Evolutionary conservation across 306 rosid species (phyloP).

Genomic region (Betula pendula): DNA sequence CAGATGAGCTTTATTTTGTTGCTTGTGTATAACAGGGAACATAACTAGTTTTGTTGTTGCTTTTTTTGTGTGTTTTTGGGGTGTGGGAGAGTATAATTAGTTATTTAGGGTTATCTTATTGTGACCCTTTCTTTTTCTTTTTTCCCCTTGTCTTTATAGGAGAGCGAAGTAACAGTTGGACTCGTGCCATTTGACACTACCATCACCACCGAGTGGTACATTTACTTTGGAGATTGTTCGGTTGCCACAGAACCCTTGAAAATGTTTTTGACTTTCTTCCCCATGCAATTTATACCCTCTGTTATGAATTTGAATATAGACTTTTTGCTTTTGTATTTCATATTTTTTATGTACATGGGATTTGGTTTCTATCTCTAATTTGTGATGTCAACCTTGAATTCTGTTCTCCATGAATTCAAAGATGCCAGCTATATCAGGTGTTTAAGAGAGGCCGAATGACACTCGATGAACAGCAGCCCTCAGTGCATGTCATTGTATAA

Average conservation of each 20-base stretch:
- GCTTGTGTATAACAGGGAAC: too few relatives aligned
- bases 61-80: neutral
- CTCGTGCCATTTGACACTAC: constrained; percentile 68
- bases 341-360: neutral
- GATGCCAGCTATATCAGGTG: constrained; percentile 56
- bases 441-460: constrained; percentile 62
- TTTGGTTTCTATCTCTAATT: constrained; percentile 4
- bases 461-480: constrained; percentile 61
- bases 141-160: constrained; percentile 41
- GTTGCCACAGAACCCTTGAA: too few relatives aligned
- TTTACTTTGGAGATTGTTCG: constrained; percentile 75
- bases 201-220: constrained; percentile 65
- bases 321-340: too few relatives aligned
- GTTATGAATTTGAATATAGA: too few relatives aligned
- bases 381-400: constrained; percentile 10
- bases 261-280: too few relatives aligned
- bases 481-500: constrained; percentile 69
- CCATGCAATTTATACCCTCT: too few relatives aligned
- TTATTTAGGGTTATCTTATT: neutral
- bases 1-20: too few relatives aligned
- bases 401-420: constrained; percentile 49
- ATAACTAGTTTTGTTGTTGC: neutral
- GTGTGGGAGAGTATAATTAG: neutral
- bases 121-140: constrained; percentile 12
- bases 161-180: constrained; percentile 65